phyloP scores from a whole-genome alignment of 768 basidiomycete species.

The Russula griseocarnosa region DNA sequence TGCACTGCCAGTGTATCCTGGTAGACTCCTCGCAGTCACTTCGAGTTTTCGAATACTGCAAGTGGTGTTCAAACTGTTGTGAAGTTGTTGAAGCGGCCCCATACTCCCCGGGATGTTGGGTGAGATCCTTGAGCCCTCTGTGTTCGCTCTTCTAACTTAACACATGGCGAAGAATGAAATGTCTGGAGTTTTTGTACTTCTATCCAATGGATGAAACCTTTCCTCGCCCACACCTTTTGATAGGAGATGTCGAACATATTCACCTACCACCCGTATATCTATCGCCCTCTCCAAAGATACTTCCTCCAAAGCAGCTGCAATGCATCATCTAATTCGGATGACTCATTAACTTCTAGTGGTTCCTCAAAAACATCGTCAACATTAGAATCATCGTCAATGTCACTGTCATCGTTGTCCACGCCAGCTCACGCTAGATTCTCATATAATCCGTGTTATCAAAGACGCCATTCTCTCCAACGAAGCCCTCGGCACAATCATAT shows the following conservation, averaged over 20 bases:
- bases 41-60: conserved; percentile 71
- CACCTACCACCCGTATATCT: conserved; percentile 41
- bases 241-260: conserved; percentile 33
- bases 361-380: conserved; percentile 25
- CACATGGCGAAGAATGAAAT: conserved; percentile 81
- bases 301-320: conserved; percentile 21
- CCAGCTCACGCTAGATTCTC: conserved; percentile 23
- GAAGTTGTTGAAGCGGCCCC: conserved; percentile 77
- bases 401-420: conserved; percentile 38
- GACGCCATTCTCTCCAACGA: conserved; percentile 21
- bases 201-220: conserved; percentile 89
- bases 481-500: conserved; percentile 29
- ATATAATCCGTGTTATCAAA: conserved; percentile 7
- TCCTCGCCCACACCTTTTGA: conserved; percentile 27
- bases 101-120: conserved; percentile 85
- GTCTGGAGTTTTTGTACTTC: conserved; percentile 91
- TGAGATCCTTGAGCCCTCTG: conserved; percentile 38
- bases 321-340: conserved; percentile 29
- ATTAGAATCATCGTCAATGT: conserved; percentile 30
- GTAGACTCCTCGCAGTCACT: conserved; percentile 77
- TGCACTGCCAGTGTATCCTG: conserved; percentile 78
- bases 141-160: background rate
- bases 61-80: conserved; percentile 80
- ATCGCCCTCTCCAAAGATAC: conserved; percentile 31
- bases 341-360: conserved; percentile 21